Percentiles rank a stretch among this genome's conserved stretches.
phyloP scores from a whole-genome alignment of 768 basidiomycete species.

The Trametes gibbosa region DNA sequence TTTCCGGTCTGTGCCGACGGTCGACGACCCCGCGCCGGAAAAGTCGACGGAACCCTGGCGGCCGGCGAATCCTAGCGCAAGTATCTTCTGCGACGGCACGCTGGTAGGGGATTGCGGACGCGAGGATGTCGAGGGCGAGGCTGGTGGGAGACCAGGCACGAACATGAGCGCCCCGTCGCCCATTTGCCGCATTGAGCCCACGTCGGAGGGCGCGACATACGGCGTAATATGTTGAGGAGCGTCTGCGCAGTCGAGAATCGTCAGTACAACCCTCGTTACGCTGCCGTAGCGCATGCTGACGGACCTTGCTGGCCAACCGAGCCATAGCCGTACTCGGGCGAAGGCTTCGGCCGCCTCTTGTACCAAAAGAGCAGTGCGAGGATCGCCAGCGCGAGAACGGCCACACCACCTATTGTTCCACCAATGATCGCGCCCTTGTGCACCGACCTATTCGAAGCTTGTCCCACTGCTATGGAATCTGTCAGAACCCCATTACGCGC shows the following conservation, averaged over 20 bases:
- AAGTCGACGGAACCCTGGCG: not conserved
- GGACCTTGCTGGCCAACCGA: not conserved
- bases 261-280: not conserved
- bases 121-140: not conserved
- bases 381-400: not conserved
- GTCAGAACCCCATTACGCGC: too few species aligned
- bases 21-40: not conserved
- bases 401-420: not conserved
- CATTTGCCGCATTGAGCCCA: not conserved
- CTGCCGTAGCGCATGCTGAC: not conserved
- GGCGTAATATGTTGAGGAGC: not conserved
- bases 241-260: not conserved
- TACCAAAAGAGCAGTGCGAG: not conserved
- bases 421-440: slow-evolving; percentile 1
- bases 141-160: not conserved
- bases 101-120: not conserved
- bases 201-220: not conserved
- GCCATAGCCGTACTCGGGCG: not conserved
- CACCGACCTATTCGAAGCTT: not conserved
- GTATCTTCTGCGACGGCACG: not conserved
- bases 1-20: not conserved
- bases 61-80: not conserved
- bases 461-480: not conserved
- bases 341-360: not conserved
- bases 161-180: not conserved